phyloP scores from a whole-genome alignment of 1,284 basidiomycete genomes.

The Erythrobasidium hasegawianum region DNA sequence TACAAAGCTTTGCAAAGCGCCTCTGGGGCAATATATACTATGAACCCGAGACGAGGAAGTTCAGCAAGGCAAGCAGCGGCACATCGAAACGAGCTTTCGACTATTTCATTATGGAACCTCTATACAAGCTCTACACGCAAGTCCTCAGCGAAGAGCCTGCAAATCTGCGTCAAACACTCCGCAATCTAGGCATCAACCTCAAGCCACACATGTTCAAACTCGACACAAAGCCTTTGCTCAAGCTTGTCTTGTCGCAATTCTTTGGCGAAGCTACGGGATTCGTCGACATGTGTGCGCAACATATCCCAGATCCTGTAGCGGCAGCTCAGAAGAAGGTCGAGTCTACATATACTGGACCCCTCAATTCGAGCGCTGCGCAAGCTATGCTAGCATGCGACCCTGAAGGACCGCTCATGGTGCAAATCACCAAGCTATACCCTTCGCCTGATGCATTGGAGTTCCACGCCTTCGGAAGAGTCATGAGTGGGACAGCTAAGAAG shows the following conservation, averaged over 20 bases:
- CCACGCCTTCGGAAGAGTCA: constrained; percentile 88
- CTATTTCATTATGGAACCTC: constrained; percentile 90
- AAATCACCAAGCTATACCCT: constrained; percentile 92
- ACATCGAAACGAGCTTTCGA: constrained; percentile 85
- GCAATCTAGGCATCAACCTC: constrained; percentile 73
- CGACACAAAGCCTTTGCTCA: constrained; percentile 90
- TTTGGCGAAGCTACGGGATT: constrained; percentile 81
- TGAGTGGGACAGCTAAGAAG: constrained; percentile 81
- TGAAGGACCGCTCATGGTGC: constrained; percentile 83
- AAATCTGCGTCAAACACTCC: constrained; percentile 74
- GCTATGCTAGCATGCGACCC: constrained; percentile 79
- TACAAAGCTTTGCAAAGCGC: constrained; percentile 65
- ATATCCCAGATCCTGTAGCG: constrained; percentile 77
- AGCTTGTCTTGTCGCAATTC: constrained; percentile 91
- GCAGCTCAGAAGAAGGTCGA: constrained; percentile 72
- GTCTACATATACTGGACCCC: constrained; percentile 77
- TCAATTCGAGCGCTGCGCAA: constrained; percentile 69
- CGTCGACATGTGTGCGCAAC: constrained; percentile 84
- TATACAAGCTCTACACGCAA: constrained; percentile 94
- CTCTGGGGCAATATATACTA: constrained; percentile 99
- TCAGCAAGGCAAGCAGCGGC: constrained; percentile 79
- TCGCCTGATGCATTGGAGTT: constrained; percentile 94
- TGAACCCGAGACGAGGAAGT: constrained; percentile 73
- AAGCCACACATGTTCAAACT: constrained; percentile 96
- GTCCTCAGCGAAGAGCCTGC: constrained; percentile 90